Evolutionary conservation across 1,284 basidiomycete genomes (phyloP).

Genomic region (Ceratobasidium sp.): DNA sequence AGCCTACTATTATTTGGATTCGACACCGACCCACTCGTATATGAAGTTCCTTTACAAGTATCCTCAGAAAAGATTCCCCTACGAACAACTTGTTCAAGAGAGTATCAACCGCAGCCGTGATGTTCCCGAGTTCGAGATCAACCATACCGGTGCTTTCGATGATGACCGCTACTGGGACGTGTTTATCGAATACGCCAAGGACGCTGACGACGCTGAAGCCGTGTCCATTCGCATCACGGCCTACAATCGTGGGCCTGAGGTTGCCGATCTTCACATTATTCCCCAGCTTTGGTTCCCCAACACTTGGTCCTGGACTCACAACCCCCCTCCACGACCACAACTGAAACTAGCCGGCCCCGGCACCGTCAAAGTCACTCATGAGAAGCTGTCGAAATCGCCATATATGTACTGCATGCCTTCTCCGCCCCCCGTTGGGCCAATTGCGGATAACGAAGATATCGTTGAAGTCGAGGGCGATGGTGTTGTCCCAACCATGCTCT

Average conservation of each 20-base stretch:
- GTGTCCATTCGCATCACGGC: constrained; percentile 93
- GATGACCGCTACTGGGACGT: constrained; percentile 98
- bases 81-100: constrained; percentile 90
- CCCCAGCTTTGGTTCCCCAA: constrained; percentile 98
- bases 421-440: constrained; percentile 83
- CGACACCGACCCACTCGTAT: constrained; percentile 97
- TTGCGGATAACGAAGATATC: constrained; percentile 52
- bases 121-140: constrained; percentile 89
- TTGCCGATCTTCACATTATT: constrained; percentile 93
- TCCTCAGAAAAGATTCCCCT: constrained; percentile 89
- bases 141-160: constrained; percentile 92
- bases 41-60: constrained; percentile 99
- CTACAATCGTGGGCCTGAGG: constrained; percentile 96
- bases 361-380: constrained; percentile 76
- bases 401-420: constrained; percentile 89
- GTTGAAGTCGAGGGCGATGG: constrained; percentile 64
- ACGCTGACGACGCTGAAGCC: constrained; percentile 87
- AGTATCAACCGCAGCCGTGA: constrained; percentile 83
- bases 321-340: constrained; percentile 79
- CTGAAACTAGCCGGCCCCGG: constrained; percentile 63
- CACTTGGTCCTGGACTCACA: constrained; percentile 94
- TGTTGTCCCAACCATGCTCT: constrained; percentile 83
- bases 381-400: constrained; percentile 70
- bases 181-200: constrained; percentile 98
- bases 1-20: constrained; percentile 97